Evolutionary conservation across 257 asterid species (phyloP).

Genomic region (Agastache rugosa): DNA sequence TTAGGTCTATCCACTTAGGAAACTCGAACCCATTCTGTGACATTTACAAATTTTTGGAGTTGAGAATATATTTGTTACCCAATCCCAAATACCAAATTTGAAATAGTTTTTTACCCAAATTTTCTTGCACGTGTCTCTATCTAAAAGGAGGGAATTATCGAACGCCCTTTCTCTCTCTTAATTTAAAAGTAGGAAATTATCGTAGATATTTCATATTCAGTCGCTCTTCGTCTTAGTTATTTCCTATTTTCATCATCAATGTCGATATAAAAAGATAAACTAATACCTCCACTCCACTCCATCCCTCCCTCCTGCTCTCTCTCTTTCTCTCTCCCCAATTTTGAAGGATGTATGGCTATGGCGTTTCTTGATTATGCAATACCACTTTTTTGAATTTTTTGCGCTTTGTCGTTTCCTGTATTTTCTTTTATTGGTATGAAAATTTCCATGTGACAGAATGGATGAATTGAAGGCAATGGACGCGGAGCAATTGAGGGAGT

Average conservation of each 20-base stretch:
- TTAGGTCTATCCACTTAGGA: no score
- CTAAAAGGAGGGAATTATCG: no score
- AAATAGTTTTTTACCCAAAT: no score
- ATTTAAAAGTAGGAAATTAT: no score
- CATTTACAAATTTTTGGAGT: no score
- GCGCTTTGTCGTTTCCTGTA: not conserved
- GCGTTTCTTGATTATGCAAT: conserved; percentile 13
- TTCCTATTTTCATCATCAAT: not conserved
- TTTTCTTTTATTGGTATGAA: conserved; percentile 12
- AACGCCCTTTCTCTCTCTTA: no score
- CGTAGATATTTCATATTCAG: not conserved
- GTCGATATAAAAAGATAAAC: not conserved
- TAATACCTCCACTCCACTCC: not conserved
- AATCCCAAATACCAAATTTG: no score
- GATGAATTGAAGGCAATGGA: conserved; percentile 86
- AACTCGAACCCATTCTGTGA: no score
- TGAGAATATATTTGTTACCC: no score
- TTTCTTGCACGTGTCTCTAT: no score
- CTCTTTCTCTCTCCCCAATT: not conserved
- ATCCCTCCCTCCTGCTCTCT: not conserved
- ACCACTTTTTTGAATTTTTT: not conserved
- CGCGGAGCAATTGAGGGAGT: conserved; percentile 83
- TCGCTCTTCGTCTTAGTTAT: not conserved
- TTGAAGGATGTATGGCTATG: conserved; percentile 37
- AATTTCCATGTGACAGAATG: conserved; percentile 51